Evolutionary conservation across 208 protist genomes (phyloP), one percentile per base, ranked within the genome.

Genomic region (Strigomonas galati): DNA sequence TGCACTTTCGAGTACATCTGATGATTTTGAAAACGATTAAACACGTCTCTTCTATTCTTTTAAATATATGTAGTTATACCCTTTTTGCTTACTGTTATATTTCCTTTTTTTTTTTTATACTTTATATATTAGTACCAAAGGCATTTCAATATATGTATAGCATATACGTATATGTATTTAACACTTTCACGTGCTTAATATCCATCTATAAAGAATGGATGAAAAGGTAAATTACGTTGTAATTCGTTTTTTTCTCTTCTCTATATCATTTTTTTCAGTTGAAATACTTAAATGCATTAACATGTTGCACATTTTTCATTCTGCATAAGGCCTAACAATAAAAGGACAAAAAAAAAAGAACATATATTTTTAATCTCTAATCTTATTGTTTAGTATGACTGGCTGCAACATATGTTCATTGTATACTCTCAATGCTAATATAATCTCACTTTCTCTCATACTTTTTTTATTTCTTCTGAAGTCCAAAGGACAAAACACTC

Each of bases 21-120:
- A 62, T 44, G 56, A 62, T 5, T 62, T 62, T 62, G 31, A 62
- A 40, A 31, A 62, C 24, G 31, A 46, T 7, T 28, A 62, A 14
- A 62, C 23, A 14, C 30, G n/a, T n/a, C n/a, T n/a, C n/a, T n/a
- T n/a, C n/a, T n/a, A n/a, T n/a, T n/a, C n/a, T n/a, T n/a, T n/a
- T n/a, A n/a, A n/a, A n/a, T n/a, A n/a, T n/a, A n/a, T n/a, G n/a
- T n/a, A n/a, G n/a, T n/a, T 40, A 40, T 10, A 40, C 35, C 10
- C 35, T 40, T 40, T 10, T 40, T 14, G 35, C 35, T 40, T 10
- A 40, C 35, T 40, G 10, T 46, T 40, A 10, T 56, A 61, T 26
- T 6, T 0, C 24, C 3, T n/a, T 53, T 27, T 27, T 26, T 53
- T 53, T n/a, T 17, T 53, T 53, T 53, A n/a, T 17, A 10, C 17